phyloP scores from a whole-genome alignment of 495 filamentous ascomycete species.

The Gamarada debralockiae region DNA sequence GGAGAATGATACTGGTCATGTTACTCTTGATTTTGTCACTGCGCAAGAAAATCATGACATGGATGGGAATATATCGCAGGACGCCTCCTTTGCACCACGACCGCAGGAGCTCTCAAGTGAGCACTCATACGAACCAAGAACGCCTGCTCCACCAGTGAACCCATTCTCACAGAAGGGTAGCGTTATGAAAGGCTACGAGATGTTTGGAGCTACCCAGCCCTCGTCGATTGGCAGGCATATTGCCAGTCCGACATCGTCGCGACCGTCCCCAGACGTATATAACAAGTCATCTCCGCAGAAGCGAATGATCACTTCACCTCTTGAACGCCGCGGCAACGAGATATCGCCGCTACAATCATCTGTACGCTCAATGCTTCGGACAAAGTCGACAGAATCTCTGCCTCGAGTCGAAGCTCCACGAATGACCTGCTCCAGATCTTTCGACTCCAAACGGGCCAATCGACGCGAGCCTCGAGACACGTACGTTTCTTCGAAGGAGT shows the following conservation, averaged over 20 bases:
- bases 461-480: conserved; percentile 2
- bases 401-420: neutral
- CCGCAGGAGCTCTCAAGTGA: neutral
- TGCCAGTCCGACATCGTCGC: conserved; percentile 10
- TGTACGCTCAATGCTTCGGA: conserved; percentile 4
- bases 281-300: conserved; percentile 18
- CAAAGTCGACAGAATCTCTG: conserved; percentile 1
- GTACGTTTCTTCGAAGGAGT: conserved; percentile 20
- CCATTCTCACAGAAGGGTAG: conserved; percentile 19
- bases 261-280: conserved; percentile 22
- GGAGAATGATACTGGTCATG: conserved; percentile 17
- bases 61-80: conserved; percentile 11
- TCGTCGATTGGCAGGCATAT: conserved; percentile 14
- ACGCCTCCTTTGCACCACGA: conserved; percentile 11
- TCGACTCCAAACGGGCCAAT: neutral
- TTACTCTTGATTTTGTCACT: conserved; percentile 11
- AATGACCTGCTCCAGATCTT: conserved; percentile 7
- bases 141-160: conserved; percentile 20
- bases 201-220: conserved; percentile 26
- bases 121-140: conserved; percentile 17
- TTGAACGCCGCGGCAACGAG: neutral
- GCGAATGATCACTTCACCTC: conserved; percentile 11
- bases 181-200: conserved; percentile 16
- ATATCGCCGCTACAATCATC: conserved; percentile 16
- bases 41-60: conserved; percentile 1